A percentile compares a stretch with the other conserved stretches of the same genome.
phyloP scores from a whole-genome alignment of 331 rosid genomes.

The Malus hybrid region DNA sequence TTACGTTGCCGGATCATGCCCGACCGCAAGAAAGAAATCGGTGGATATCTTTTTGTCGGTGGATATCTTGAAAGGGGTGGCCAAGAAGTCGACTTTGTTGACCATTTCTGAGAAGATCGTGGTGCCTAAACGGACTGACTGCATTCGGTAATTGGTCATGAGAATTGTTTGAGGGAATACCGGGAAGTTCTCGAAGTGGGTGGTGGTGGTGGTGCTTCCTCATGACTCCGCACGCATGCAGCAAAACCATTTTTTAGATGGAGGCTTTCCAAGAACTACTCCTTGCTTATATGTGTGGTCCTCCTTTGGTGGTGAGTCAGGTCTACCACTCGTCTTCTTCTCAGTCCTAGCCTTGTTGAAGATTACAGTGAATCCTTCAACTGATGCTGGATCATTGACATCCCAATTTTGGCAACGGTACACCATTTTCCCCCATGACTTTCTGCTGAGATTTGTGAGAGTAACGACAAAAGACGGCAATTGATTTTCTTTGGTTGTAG shows the following conservation, averaged over 20 bases:
- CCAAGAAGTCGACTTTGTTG: conserved; percentile 52
- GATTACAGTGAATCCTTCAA: conserved; percentile 68
- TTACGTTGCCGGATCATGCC: conserved; percentile 85
- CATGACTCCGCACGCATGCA: conserved; percentile 58
- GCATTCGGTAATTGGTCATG: conserved; percentile 54
- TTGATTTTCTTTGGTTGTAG: not conserved
- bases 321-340: conserved; percentile 43
- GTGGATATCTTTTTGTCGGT: conserved; percentile 49
- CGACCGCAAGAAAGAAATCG: conserved; percentile 68
- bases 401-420: conserved; percentile 81
- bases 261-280: conserved; percentile 56
- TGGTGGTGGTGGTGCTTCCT: conserved; percentile 51
- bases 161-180: conserved; percentile 56
- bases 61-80: conserved; percentile 48
- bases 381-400: conserved; percentile 72
- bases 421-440: conserved; percentile 46
- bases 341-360: conserved; percentile 75
- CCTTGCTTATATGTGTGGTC: conserved; percentile 31
- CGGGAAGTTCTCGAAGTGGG: conserved; percentile 84
- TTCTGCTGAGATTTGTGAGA: not conserved
- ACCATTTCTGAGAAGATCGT: conserved; percentile 64
- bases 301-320: conserved; percentile 47
- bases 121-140: conserved; percentile 72
- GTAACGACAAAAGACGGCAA: not conserved
- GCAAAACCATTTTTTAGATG: conserved; percentile 81